Evolutionary conservation across 2,329 filamentous ascomycete genomes (phyloP), one percentile per base, ranked within the genome.

Genomic region (Parascedosporium putredinis): DNA sequence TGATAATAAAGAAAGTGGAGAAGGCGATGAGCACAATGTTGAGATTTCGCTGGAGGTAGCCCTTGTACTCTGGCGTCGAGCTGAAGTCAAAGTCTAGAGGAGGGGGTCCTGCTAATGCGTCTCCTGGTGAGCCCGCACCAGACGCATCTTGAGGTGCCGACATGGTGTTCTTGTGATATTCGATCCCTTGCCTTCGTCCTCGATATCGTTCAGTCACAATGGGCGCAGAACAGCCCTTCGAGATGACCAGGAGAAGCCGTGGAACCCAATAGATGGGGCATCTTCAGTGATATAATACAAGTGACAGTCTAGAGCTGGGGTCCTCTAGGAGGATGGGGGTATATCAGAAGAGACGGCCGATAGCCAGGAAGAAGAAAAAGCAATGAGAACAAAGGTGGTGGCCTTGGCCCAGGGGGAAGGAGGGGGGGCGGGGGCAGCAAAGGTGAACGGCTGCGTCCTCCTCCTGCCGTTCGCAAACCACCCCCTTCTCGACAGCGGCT

Each of bases 1-100:
- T 14, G 22, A 45, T 16, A 5, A 50, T 54, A 16, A 54, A 50
- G 14, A 45, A 14, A 2, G 27, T 45, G 20, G 48, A 50, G 14
- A 50, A 36, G 40, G 24, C 25, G 16, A 50, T 45, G 20, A 50
- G 20, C 10, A 42, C 27, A 22, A 50, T 44, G 40, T 50, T 50
- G 23, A 50, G 43, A 18, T 50, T 45, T 20, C 25, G 24, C 29
- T 45, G 48, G 3, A 50, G 40, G 23, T 45, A 36, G 18, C 48
- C 48, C 14, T 36, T 25, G 16, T 31, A 50, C 4, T 16, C 48
- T 7, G 25, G 40, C 40, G 48, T 50, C 27, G 27, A 23, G 40
- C 20, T 25, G 40, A 50, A 50, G 12, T 50, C 36, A 25, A 49
- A 49, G 9, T 40, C 47, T 10, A 25, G 6, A 2, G 36, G 34